Evolutionary conservation across 495 filamentous ascomycete species (phyloP).

Genomic region (Corynascus novoguineensis): DNA sequence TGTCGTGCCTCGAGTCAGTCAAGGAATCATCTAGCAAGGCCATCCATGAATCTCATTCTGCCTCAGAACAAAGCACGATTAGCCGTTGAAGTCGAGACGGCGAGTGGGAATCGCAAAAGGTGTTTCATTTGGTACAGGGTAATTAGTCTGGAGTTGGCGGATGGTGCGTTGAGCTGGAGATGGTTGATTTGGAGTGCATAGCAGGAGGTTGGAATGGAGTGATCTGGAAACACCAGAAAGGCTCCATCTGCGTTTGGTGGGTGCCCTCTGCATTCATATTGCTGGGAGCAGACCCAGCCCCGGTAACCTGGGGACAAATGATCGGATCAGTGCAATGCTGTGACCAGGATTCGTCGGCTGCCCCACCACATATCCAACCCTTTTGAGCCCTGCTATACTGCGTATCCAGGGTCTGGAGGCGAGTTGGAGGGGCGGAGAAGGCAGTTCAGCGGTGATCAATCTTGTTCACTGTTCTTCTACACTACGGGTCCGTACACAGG

Average conservation of each 20-base stretch:
- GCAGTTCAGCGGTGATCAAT: too few relatives aligned
- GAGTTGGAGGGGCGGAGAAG: not conserved
- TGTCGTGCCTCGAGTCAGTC: too few relatives aligned
- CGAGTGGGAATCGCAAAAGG: not conserved
- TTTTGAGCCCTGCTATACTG: not conserved
- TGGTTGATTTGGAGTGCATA: conserved; percentile 2
- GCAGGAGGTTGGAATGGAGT: not conserved
- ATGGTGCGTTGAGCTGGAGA: not conserved
- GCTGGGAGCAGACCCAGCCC: not conserved
- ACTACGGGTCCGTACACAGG: too few relatives aligned
- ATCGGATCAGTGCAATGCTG: conserved; percentile 1
- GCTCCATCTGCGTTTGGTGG: not conserved
- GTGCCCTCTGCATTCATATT: conserved; percentile 7
- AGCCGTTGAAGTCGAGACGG: not conserved
- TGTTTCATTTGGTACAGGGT: not conserved
- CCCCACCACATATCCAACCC: not conserved
- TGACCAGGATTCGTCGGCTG: not conserved
- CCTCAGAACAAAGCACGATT: too few relatives aligned
- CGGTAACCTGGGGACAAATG: not conserved
- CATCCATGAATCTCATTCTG: too few relatives aligned
- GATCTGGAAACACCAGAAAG: not conserved
- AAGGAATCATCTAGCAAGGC: too few relatives aligned
- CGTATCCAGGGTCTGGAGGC: not conserved
- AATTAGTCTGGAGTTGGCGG: conserved; percentile 3
- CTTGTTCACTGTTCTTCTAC: too few relatives aligned